Conservation (phyloP, 371 early-diverging fungal genomes). For the Choanephora cucurbitarum region DNA sequence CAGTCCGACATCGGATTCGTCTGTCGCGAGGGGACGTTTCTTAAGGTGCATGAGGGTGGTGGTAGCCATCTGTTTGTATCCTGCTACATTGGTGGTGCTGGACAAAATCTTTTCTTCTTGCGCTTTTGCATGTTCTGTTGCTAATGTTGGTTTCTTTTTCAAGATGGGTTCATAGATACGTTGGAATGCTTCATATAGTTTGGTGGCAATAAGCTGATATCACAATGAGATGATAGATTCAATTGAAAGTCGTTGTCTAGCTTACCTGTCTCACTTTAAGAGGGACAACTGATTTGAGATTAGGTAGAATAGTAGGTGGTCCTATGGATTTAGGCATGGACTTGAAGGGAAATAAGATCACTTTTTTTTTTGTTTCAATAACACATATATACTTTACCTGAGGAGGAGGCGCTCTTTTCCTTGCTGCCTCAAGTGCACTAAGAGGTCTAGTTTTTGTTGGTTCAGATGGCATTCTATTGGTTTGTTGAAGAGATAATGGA, state of each 20-base stretch:
- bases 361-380: too few species aligned
- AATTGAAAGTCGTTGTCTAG: background rate
- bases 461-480: background rate
- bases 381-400: conserved; percentile 11
- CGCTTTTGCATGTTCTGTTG: conserved; percentile 31
- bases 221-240: background rate
- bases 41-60: conserved; percentile 49
- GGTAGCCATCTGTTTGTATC: conserved; percentile 53
- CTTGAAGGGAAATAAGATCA: too few species aligned
- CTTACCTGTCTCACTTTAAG: conserved; percentile 42
- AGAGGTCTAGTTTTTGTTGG: background rate
- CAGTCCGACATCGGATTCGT: conserved; percentile 45
- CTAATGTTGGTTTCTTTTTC: conserved; percentile 14
- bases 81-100: conserved; percentile 32
- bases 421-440: background rate
- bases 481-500: background rate
- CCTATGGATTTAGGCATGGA: conserved; percentile 18
- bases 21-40: conserved; percentile 37
- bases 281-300: conserved; percentile 30
- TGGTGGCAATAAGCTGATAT: conserved; percentile 37
- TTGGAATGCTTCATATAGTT: conserved; percentile 38
- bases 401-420: conserved; percentile 14
- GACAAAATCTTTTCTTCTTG: conserved; percentile 37
- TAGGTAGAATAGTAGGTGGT: conserved; percentile 39
- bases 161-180: conserved; percentile 37